Percentiles rank a stretch among this genome's conserved stretches.
These are phyloP conservation scores for Claviceps spartinae DNA, from an alignment of 2,329 filamentous ascomycete genomes.

Conservation along the genomic window DNA sequence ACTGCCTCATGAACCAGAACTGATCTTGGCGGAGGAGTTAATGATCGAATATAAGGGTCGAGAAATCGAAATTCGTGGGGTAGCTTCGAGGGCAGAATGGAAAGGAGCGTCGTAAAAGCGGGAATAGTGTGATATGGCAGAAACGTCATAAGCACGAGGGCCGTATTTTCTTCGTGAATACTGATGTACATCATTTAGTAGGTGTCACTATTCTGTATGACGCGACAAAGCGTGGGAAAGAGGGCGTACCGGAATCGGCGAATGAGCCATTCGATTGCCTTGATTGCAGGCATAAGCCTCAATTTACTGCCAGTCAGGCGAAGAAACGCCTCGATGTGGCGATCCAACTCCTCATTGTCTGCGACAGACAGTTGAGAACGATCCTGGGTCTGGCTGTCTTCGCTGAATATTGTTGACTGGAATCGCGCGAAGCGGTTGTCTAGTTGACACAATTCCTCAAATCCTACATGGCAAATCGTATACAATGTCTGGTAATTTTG, in stretches of 20 bases:
- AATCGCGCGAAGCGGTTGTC: slow-evolving; percentile 69
- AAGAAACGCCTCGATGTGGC: slow-evolving; percentile 68
- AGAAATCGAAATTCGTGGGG: slow-evolving; percentile 72
- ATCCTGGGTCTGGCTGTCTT: slow-evolving; percentile 83
- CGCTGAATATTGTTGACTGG: slow-evolving; percentile 71
- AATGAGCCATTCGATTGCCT: slow-evolving; percentile 89
- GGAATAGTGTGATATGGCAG: slow-evolving; percentile 83
- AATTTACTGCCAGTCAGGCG: slow-evolving; percentile 64
- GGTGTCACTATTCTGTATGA: not conserved
- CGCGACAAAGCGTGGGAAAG: not conserved
- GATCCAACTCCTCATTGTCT: slow-evolving; percentile 73
- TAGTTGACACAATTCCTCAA: slow-evolving; percentile 77
- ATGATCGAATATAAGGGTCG: slow-evolving; percentile 68
- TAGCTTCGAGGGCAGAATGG: slow-evolving; percentile 67
- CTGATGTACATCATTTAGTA: slow-evolving; percentile 28
- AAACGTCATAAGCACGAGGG: slow-evolving; percentile 67
- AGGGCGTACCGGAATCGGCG: slow-evolving; percentile 64
- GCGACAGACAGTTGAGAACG: slow-evolving; percentile 66
- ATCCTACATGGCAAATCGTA: slow-evolving; percentile 76
- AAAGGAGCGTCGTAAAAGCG: slow-evolving; percentile 73
- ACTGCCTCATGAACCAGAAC: slow-evolving; percentile 73
- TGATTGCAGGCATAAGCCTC: slow-evolving; percentile 74
- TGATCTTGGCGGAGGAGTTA: slow-evolving; percentile 63
- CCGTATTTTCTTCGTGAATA: slow-evolving; percentile 82
- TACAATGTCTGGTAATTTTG: slow-evolving; percentile 88